Evolutionary conservation across 2,329 filamentous ascomycete species (phyloP), one percentile per base, ranked within the genome.

Genomic region (Ascochyta lentis): DNA sequence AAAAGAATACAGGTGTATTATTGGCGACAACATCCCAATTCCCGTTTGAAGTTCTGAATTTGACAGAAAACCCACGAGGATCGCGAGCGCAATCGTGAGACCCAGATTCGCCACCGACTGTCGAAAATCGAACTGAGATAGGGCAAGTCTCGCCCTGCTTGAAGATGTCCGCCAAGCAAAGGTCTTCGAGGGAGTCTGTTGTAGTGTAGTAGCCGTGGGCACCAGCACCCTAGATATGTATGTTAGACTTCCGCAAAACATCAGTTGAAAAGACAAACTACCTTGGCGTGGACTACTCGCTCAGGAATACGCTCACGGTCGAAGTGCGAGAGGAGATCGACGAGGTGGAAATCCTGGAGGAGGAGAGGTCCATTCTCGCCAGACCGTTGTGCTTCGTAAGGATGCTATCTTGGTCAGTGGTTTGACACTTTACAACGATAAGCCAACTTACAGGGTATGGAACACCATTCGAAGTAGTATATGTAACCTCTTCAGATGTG

Each of bases 1-100:
- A 69, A 76, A 92, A 91, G 80, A 91, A 92, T 3, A 90, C 84
- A 0, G 89, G 89, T 0, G 87, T 90, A 70, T 91, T 91, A 78
- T 90, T 90, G 58, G 84, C 85, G 7, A 91, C 88, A 73, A 87
- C 80, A 67, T 90, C 88, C 83, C 84, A 89, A 64, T 90, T 90
- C n/a, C 88, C 88, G 64, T 91, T 85, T 16, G 88, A 84, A 0
- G 89, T 91, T 34, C 87, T 82, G 76, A 92, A 89, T 76, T 91
- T 92, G 60, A 90, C 80, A 1, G 87, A 83, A 66, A 92, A 91
- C 0, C 89, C 89, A 66, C 88, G 81, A 9, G 88, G 88, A 63
- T 92, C 89, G 56, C 89, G 85, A 29, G 87, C 88, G 61, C 84
- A 86, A 67, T 92, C 89, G 54, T 88, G 82, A 4, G 86, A 90